Evolutionary conservation across 163 green algal species (phyloP), one percentile per base, ranked within the genome.

Genomic region (Prototheca cutis): DNA sequence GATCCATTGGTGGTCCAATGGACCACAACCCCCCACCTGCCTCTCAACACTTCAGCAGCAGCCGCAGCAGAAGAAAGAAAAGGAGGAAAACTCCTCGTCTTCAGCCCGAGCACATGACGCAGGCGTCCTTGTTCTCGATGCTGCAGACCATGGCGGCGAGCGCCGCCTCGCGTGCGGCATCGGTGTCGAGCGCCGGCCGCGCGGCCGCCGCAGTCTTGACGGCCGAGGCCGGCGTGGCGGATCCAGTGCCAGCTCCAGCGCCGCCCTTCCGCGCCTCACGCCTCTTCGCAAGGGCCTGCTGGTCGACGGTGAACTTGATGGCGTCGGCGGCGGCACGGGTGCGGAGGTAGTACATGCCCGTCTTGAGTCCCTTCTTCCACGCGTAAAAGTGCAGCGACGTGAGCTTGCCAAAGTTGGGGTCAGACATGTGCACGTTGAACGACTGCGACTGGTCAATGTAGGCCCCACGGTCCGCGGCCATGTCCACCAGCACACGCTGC

Each of bases 251-350:
- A 27, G 29, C 40, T 33, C 15, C 39, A 25, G 36, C 31, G 19
- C 58, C 54, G 17, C 32, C 17, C 48, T 66, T 42, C 8, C 49
- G 30, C 13, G 68, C 52, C 30, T 36, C 70, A 59, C 79, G 72
- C 40, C 62, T 66, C 28, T 63, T 61, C 21, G 74, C 63, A 19
- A 92, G 76, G 2, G 80, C 70, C 69, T 89, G 65, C 67, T 86
- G 71, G 68, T 93, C 87, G 6, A 99, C 93, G 2, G 93, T 99
- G 77, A 99, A 99, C 86, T 99, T 96, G 81, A 99, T 98, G 65
- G 93, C 93, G 61, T 99, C 93, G 2, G 91, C 93, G 23, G 93
- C 93, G 18, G 93, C 90, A 33, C 88, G 73, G 17, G 91, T 95
- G 48, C 91, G 80, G 47, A 98, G 77, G 76, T 97, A 97, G 80